Evolutionary conservation across 192 early-diverging fungal genomes (phyloP), one percentile per base, ranked within the genome.

Genomic region (Spizellomyces punctatus): DNA sequence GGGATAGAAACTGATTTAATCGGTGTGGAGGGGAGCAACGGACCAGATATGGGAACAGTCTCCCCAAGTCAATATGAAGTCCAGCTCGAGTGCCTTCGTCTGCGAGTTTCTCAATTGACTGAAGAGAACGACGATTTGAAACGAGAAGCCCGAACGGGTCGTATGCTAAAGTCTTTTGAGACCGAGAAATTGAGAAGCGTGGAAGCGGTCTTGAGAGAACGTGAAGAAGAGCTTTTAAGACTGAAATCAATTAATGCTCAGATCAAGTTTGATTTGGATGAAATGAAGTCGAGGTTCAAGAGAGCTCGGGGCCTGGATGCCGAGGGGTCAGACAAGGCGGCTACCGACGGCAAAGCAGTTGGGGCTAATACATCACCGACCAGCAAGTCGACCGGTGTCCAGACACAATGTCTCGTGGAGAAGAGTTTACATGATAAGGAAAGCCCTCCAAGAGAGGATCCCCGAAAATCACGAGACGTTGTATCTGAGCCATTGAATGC

Each of bases 141-240:
- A 10, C 22, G 47, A 16, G 77, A 79, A 45, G 16, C 69, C 47
- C 64, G 66, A 17, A 79, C 77, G 45, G 27, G 36, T 42, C 61
- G 71, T n/a, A 67, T 79, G 69, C 16, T 79, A n/a, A 63, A 63
- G 45, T 49, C 63, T 8, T 66, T 61, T 63, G 80, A 82, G 61
- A 71, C 74, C 10, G 77, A 82, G 60, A 82, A 81, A 56, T 58
- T 78, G n/a, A 46, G 73, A 9, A 43, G 46, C 22, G 69, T 55
- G 48, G 77, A 79, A 64, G 17, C 41, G 17, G 45, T 52, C 7
- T 64, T 81, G 22, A 36, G 65, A n/a, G 77, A 81, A 54, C 56
- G 73, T 45, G 77, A 82, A 36, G 57, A 76, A 46, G 80, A 82
- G 43, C 19, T 76, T 22, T 19, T 52, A 60, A 27, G 59, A 46